Percentiles rank a stretch among this genome's conserved stretches.
Conservation (phyloP, 2,329 filamentous ascomycete genomes). For the Periconia digitata region DNA sequence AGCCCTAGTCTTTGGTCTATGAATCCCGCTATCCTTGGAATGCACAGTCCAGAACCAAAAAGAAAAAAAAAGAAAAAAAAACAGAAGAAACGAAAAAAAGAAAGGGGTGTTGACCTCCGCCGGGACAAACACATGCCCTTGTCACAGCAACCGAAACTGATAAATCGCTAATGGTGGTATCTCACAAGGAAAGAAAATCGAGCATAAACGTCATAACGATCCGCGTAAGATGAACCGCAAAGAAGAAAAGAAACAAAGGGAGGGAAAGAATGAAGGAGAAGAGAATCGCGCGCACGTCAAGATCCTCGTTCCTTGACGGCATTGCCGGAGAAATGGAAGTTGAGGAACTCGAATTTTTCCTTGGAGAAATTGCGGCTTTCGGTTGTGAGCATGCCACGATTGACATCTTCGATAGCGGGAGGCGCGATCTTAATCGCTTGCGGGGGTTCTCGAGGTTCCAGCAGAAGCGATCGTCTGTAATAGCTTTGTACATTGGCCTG, state of each 20-base stretch:
- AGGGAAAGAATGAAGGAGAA: background rate
- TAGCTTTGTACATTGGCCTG: conserved; percentile 66
- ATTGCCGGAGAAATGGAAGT: conserved; percentile 39
- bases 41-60: background rate
- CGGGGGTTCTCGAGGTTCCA: conserved; percentile 70
- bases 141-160: conserved; percentile 59
- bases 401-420: conserved; percentile 28
- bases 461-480: conserved; percentile 80
- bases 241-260: conserved; percentile 16
- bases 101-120: conserved; percentile 55
- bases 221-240: no score
- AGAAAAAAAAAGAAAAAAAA: background rate
- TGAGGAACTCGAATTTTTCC: conserved; percentile 43
- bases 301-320: conserved; percentile 34
- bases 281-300: conserved; percentile 13
- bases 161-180: conserved; percentile 53
- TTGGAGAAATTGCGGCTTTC: conserved; percentile 35
- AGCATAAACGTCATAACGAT: conserved; percentile 36
- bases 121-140: conserved; percentile 50
- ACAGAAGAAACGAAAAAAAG: conserved; percentile 1
- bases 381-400: conserved; percentile 25
- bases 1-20: background rate
- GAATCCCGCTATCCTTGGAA: background rate
- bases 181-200: conserved; percentile 31
- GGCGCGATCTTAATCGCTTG: conserved; percentile 26